Base-by-base conservation (phyloP, 495 filamentous ascomycete genomes). In the Neurospora sp. region DNA sequence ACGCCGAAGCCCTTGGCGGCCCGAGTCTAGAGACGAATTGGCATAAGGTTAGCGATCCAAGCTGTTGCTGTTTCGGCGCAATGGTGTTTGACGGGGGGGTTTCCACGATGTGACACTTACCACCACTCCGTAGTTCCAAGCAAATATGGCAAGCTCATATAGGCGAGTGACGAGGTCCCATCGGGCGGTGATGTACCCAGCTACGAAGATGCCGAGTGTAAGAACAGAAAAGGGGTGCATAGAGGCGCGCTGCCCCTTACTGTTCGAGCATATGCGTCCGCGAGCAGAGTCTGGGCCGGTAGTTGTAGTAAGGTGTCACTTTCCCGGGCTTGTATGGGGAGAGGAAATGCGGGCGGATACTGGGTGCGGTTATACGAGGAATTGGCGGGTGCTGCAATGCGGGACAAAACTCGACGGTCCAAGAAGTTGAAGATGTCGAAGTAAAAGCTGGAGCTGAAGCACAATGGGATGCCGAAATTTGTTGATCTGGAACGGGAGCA, bases 81-180 rank as follows among this genome's bases (percentile, higher is more conserved):
- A 35, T 42, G 42, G 16, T 71, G 37, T 39, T 53, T 27, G 35
- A 40, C 31, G 22, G 69, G 74, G 59, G 6, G 53, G 1, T 8
- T 31, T 2, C 27, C 53, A 35, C 22, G 10, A 18, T 35, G 27
- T 35, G 53, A 20, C 71, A 85, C 94, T 83, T 84, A 97, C 95
- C 79, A 99, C 92, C 78, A 99, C 96, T 79, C 94, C 94, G 93
- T 97, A 93, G 81, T 97, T 93, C 94, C 94, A 97, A 75, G 96
- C 96, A 81, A 98, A 99, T 71, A 96, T 92, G 70, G 93, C 92
- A 77, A 99, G 87, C 82, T 98, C 94, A 90, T 97, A 95, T 71
- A 97, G 87, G 75, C 94, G 91, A 71, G 94, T 97, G 75, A 98
- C 94, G 70, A 99, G 90, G 82, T 98, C 94, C 94, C 94, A 98